Base-by-base conservation (phyloP, 495 filamentous ascomycete genomes). In the Staphylotrichum tortipilum region DNA sequence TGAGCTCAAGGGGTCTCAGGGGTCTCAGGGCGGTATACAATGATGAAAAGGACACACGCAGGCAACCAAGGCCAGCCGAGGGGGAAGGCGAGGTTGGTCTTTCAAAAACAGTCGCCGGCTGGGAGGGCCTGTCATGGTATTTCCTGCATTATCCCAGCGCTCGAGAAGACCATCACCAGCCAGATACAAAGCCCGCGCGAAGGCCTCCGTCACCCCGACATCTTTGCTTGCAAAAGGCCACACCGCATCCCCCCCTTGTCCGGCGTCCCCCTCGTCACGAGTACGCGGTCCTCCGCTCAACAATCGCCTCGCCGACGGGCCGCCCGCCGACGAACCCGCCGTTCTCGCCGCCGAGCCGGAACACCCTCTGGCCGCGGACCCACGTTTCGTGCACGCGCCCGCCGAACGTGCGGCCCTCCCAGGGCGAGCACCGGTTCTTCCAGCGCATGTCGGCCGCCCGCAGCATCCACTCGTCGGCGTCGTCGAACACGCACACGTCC, bases 341-440 rank as follows among this genome's bases (percentile, higher is more conserved):
- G 15, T 69, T 66, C 5, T n/a, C 29, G 2, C 60, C 73, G 11
- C 66, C 67, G 7, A 69, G 47, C 55, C 78, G 75, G 64, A 84
- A 95, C 24, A 97, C 77, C 62, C 77, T 84, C 54, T 70, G 68
- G 1, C 92, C 92, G 29, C 91, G 73, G 36, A 98, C 61, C 88
- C 88, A 97, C 8, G 92, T 96, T 75, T 95, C 89, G 44, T 71
- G 77, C 12, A 96, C 91, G 53, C 86, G 78, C 0, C 92, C 92
- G 48, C 72, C 78, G 62, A 98, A 80, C 6, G 65, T 78, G 56
- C 81, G 83, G 21, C 89, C 88, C 67, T 96, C 86, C 72, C 95
- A 98, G 3, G 92, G 92, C 21, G 81, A 87, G 71, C 88, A 87
- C 66, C 94, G 94, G 65, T 98, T 97, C 57, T 89, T 80, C 78